Conservation (phyloP, 2,329 filamentous ascomycete genomes). For the Ceratocystis cubensis region DNA sequence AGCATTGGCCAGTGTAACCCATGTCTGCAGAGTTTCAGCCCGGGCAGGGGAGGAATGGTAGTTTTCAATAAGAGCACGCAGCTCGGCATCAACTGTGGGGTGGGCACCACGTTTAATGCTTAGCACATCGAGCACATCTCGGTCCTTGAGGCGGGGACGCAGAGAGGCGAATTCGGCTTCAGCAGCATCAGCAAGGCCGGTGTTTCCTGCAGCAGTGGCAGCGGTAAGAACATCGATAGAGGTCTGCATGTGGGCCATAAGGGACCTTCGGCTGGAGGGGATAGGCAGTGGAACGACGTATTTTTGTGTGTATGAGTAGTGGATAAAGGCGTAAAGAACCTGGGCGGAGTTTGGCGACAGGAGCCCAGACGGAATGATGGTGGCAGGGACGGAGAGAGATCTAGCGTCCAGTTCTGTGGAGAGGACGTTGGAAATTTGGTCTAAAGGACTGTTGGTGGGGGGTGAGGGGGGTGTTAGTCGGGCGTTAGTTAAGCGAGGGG, state of each 20-base stretch:
- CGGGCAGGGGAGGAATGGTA: constrained; percentile 10
- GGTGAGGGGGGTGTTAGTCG: neutral
- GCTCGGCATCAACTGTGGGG: constrained; percentile 9
- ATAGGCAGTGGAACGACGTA: constrained; percentile 8
- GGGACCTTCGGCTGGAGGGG: constrained; percentile 13
- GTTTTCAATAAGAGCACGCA: constrained; percentile 10
- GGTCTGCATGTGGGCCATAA: constrained; percentile 20
- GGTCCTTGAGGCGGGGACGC: constrained; percentile 15
- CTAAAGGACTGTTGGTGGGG: constrained; percentile 3
- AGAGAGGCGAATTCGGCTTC: neutral
- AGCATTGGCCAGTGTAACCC: constrained; percentile 18
- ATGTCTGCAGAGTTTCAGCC: constrained; percentile 10
- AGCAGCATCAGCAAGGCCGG: constrained; percentile 1
- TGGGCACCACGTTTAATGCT: constrained; percentile 16
- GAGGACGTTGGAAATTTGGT: constrained; percentile 11
- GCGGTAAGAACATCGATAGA: constrained; percentile 18
- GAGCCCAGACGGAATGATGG: constrained; percentile 12
- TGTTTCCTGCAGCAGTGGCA: constrained; percentile 14
- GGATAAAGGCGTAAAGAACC: constrained; percentile 19
- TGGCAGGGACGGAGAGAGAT: constrained; percentile 14
- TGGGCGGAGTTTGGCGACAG: constrained; percentile 14
- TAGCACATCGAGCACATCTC: constrained; percentile 15
- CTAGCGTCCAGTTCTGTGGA: constrained; percentile 17
- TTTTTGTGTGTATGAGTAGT: constrained; percentile 16
- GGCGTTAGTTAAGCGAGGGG: neutral